These are phyloP conservation scores for Claviceps digitariae DNA, from an alignment of 2,329 filamentous ascomycete genomes.

Conservation along the genomic window DNA sequence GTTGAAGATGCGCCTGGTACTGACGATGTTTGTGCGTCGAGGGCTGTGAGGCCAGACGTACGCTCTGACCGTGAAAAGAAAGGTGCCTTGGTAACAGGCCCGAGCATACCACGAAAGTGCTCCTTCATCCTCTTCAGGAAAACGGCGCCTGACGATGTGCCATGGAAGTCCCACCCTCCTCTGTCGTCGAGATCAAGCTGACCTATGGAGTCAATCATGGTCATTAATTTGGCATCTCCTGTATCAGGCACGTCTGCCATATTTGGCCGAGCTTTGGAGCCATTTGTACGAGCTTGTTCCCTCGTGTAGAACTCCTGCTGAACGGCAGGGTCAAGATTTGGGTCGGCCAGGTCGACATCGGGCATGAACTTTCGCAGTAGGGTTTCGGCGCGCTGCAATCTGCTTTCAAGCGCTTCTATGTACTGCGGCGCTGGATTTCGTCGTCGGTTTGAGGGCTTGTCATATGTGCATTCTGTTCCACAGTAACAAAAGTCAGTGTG, in stretches of 20 bases:
- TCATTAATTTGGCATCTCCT: constrained; percentile 65
- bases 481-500: background rate
- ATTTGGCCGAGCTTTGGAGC: constrained; percentile 27
- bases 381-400: constrained; percentile 70
- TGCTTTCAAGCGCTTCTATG: constrained; percentile 74
- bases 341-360: constrained; percentile 73
- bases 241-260: constrained; percentile 23
- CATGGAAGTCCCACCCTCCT: constrained; percentile 90
- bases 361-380: constrained; percentile 69
- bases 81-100: constrained; percentile 45
- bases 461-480: constrained; percentile 76
- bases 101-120: constrained; percentile 67
- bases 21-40: constrained; percentile 57
- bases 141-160: constrained; percentile 79
- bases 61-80: constrained; percentile 41
- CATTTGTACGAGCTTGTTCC: constrained; percentile 35
- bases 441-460: constrained; percentile 83
- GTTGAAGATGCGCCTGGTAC: constrained; percentile 42
- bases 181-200: constrained; percentile 83
- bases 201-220: constrained; percentile 89
- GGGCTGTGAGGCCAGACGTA: constrained; percentile 35
- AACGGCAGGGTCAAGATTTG: constrained; percentile 63
- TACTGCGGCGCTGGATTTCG: constrained; percentile 88
- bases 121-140: constrained; percentile 81
- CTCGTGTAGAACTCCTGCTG: constrained; percentile 53